A percentile compares a stretch with the other conserved stretches of the same genome.
These are phyloP conservation scores for Trichoderma harzianum DNA, from an alignment of 2,329 filamentous ascomycete genomes.

Conservation along the genomic window DNA sequence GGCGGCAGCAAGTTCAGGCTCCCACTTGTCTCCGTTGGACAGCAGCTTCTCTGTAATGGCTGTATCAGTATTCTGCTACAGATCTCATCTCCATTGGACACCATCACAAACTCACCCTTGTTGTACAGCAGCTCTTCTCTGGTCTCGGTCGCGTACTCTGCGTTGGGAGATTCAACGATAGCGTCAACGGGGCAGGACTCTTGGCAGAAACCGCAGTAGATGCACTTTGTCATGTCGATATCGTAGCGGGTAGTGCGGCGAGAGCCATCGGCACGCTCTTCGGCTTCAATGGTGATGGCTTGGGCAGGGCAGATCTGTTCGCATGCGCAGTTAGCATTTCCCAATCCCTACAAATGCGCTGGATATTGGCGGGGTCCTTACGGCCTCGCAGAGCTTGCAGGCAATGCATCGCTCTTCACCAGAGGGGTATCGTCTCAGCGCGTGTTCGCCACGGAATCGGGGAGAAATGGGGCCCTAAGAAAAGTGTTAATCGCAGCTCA, in stretches of 20 bases:
- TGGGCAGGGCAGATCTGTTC: slow-evolving; percentile 84
- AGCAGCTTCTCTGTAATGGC: slow-evolving; percentile 70
- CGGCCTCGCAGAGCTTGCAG: slow-evolving; percentile 98
- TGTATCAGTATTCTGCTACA: background rate
- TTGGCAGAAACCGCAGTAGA: slow-evolving; percentile 99
- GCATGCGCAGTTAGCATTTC: background rate
- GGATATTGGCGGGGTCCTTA: slow-evolving; percentile 32
- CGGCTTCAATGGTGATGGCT: slow-evolving; percentile 98
- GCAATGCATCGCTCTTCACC: slow-evolving; percentile 99
- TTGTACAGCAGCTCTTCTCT: slow-evolving; percentile 96
- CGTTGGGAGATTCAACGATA: slow-evolving; percentile 64
- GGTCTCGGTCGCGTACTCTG: slow-evolving; percentile 62
- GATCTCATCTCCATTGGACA: background rate
- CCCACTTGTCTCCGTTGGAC: slow-evolving; percentile 92
- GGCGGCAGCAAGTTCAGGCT: slow-evolving; percentile 89
- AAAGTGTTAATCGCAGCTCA: slow-evolving; percentile 21
- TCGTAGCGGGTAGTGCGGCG: slow-evolving; percentile 96
- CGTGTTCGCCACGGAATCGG: slow-evolving; percentile 97
- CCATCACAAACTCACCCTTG: slow-evolving; percentile 56
- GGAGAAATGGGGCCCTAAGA: slow-evolving; percentile 87
- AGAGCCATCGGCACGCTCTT: slow-evolving; percentile 94
- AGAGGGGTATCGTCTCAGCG: slow-evolving; percentile 90
- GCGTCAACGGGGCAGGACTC: slow-evolving; percentile 98
- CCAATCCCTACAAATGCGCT: background rate
- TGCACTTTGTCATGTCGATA: slow-evolving; percentile 99